Percentiles rank a stretch among this genome's conserved stretches.
These are phyloP conservation scores for Fusarium siculi DNA, from an alignment of 2,329 filamentous ascomycete species.

Conservation along the genomic window DNA sequence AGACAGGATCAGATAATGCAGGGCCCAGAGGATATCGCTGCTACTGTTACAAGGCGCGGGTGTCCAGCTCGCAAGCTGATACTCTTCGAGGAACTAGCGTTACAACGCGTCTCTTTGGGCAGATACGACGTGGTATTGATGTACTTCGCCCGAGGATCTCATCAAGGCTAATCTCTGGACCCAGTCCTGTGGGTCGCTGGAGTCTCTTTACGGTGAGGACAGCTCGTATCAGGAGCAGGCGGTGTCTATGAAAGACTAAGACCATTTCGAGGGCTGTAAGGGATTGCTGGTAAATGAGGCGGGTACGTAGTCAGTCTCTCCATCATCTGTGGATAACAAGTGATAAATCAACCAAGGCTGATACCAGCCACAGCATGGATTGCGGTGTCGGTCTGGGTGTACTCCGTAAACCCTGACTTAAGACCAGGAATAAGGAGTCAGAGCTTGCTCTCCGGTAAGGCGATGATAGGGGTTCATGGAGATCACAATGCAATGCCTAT, in stretches of 20 bases:
- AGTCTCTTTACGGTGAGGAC: constrained; percentile 15
- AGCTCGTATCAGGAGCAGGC: background rate
- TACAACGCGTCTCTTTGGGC: constrained; percentile 9
- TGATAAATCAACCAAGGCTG: constrained; percentile 27
- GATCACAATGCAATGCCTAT: constrained; percentile 10
- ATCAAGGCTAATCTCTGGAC: constrained; percentile 22
- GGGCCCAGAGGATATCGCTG: constrained; percentile 1
- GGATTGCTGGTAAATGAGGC: constrained; percentile 18
- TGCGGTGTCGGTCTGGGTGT: background rate
- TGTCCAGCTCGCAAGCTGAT: constrained; percentile 25
- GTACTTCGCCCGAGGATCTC: constrained; percentile 30
- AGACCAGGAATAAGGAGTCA: background rate
- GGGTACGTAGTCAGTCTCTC: background rate
- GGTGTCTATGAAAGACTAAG: background rate
- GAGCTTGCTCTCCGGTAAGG: background rate
- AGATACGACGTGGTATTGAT: constrained; percentile 26
- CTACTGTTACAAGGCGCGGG: constrained; percentile 11
- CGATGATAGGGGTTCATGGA: constrained; percentile 10
- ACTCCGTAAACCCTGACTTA: background rate
- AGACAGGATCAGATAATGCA: constrained; percentile 20
- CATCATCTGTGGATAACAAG: background rate
- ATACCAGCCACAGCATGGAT: constrained; percentile 13
- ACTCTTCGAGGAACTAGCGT: constrained; percentile 12
- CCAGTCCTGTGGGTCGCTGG: constrained; percentile 24
- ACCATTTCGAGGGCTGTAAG: background rate